Conservation (phyloP, 1,284 basidiomycete species). For the Volvariella volvacea region DNA sequence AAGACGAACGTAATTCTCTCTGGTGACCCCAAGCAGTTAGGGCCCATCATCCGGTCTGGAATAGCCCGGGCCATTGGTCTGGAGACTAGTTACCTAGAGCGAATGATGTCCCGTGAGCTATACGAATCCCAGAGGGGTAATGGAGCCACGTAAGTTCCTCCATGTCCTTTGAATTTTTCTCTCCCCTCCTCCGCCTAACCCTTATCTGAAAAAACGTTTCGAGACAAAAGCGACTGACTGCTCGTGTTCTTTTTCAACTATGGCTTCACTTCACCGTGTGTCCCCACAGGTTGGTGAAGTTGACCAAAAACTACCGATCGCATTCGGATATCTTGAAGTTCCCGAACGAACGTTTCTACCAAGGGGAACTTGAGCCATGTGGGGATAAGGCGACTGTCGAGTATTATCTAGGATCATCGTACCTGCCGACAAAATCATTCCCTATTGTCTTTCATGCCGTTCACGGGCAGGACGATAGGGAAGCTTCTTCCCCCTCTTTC, state of each 20-base stretch:
- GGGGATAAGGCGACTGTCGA: constrained; percentile 31
- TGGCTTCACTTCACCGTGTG: not conserved
- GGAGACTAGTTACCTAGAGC: constrained; percentile 42
- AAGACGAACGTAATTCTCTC: constrained; percentile 44
- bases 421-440: constrained; percentile 41
- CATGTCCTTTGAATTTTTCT: too few relatives aligned
- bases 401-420: constrained; percentile 27
- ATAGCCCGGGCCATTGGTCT: constrained; percentile 38
- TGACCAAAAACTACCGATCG: constrained; percentile 53
- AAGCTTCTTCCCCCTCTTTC: constrained; percentile 58
- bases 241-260: not conserved
- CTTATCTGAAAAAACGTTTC: too few relatives aligned
- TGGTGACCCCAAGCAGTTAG: constrained; percentile 50
- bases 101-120: constrained; percentile 36
- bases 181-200: too few relatives aligned
- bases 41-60: constrained; percentile 43
- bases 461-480: constrained; percentile 52
- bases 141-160: constrained; percentile 33
- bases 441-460: constrained; percentile 58
- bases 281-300: constrained; percentile 34
- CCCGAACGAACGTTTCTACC: constrained; percentile 53
- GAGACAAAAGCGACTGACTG: not conserved
- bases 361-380: constrained; percentile 37
- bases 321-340: constrained; percentile 49
- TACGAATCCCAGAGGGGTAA: constrained; percentile 34